Evolutionary conservation across 768 basidiomycete genomes (phyloP), one percentile per base, ranked within the genome.

Genomic region (Tulasnella sp.): DNA sequence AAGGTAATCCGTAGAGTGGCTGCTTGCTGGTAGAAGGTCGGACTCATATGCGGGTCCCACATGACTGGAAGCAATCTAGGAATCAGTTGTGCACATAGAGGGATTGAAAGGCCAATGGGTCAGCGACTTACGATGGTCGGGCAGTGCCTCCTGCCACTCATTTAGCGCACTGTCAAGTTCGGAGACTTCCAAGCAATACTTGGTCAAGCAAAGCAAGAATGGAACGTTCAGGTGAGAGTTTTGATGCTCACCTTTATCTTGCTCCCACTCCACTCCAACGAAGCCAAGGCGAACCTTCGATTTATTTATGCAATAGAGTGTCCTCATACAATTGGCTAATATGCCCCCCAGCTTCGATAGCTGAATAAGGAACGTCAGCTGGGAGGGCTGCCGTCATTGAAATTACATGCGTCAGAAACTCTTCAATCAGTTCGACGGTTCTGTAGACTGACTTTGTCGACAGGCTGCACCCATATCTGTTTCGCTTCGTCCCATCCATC

Each of bases 231-330:
- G 10, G 9, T 11, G 27, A 10, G 9, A 19, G 10, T 48, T 5
- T 48, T n/a, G 11, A 19, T 27, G 7, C 5, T 10, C 45, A 7
- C n/a, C n/a, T 48, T 19, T 48, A 7, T 48, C 19, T 21, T 27
- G n/a, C 45, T 85, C 82, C 70, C 82, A 87, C 58, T 82, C 74
- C 62, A 61, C 72, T 59, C 81, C 74, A 21, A 73, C 73, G 48
- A 76, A 76, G 41, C 78, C 78, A 23, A 80, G 70, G 3, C 80
- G 69, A 8, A 81, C 71, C 65, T 79, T 79, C 1, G 78, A 77
- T 65, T 80, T 81, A 67, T 82, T 86, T 65, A 84, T 82, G 11
- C 86, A 78, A 68, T 89, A 91, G 86, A 90, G 75, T 0, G 78
- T 77, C 27, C 82, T 75, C 66, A 84, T 73, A 9, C 78, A 76